These are phyloP conservation scores for Moniliophthora roreri DNA, from an alignment of 1,284 basidiomycete genomes.

Conservation along the genomic window DNA sequence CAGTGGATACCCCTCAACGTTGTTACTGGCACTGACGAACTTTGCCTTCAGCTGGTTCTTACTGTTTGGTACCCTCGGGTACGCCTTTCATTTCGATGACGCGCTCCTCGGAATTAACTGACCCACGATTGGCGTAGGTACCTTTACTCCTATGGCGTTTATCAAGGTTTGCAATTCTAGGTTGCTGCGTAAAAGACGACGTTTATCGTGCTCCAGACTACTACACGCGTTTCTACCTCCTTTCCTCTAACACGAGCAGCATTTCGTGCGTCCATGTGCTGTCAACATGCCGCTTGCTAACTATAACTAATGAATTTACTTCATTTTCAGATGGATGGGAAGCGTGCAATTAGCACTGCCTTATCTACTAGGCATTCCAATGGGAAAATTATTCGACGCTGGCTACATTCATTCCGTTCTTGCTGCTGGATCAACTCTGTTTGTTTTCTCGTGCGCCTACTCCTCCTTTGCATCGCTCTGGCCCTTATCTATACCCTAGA, in stretches of 20 bases:
- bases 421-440: neutral
- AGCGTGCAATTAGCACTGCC: conserved; percentile 1
- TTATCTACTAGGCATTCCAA: neutral
- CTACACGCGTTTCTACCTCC: conserved; percentile 1
- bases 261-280: neutral
- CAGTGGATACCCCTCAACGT: neutral
- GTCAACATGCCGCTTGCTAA: too few species aligned
- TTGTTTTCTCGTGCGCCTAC: neutral
- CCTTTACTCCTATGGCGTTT: conserved; percentile 3
- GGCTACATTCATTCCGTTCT: conserved; percentile 1
- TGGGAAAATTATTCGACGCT: neutral
- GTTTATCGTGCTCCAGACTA: neutral
- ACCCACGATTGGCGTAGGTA: neutral
- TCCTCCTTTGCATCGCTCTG: neutral
- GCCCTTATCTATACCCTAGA: neutral
- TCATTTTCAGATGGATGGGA: neutral
- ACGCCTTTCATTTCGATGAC: neutral
- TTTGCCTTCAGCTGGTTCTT: neutral
- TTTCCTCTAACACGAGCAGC: neutral
- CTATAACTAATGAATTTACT: too few species aligned
- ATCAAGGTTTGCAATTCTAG: neutral
- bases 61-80: conserved; percentile 1
- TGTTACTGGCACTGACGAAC: too few species aligned
- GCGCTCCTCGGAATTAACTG: neutral
- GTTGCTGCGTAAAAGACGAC: neutral